These are phyloP conservation scores for Cyclotella atomus DNA, from an alignment of 108 stramenopile species.

Conservation along the genomic window DNA sequence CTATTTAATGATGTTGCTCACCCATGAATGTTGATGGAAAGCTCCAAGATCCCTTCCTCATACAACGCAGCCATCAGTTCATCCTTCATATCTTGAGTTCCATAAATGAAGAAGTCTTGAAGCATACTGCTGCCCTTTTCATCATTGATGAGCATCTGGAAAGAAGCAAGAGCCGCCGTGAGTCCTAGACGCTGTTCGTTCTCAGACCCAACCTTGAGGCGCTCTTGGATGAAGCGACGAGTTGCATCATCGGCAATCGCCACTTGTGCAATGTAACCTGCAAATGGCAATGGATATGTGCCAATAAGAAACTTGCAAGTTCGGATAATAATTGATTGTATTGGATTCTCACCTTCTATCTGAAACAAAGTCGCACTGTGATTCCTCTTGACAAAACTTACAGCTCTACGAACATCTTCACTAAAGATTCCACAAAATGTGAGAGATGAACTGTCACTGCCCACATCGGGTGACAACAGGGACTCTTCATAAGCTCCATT, in stretches of 20 bases:
- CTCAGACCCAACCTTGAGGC: conserved; percentile 83
- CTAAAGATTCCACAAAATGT: background rate
- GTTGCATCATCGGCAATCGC: conserved; percentile 24
- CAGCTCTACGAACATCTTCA: background rate
- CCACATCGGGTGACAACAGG: background rate
- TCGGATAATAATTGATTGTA: background rate
- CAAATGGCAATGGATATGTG: background rate
- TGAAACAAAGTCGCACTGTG: conserved; percentile 4
- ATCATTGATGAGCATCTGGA: conserved; percentile 68
- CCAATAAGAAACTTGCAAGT: background rate
- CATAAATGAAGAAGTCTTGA: conserved; percentile 68
- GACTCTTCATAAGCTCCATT: background rate
- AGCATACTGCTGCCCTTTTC: conserved; percentile 91
- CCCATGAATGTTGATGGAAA: conserved; percentile 88
- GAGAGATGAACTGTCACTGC: background rate
- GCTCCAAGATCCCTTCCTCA: conserved; percentile 68
- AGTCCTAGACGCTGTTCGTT: conserved; percentile 74
- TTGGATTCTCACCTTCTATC: conserved; percentile 4
- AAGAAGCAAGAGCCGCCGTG: conserved; percentile 69
- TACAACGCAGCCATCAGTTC: conserved; percentile 59
- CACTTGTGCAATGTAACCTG: conserved; percentile 33
- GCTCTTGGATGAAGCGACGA: conserved; percentile 93
- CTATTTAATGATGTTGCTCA: too few species aligned
- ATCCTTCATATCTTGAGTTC: conserved; percentile 53
- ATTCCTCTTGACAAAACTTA: background rate